Evolutionary conservation across 441 rosid genomes (phyloP), one percentile per base, ranked within the genome.

Genomic region (Mallotus repandus): DNA sequence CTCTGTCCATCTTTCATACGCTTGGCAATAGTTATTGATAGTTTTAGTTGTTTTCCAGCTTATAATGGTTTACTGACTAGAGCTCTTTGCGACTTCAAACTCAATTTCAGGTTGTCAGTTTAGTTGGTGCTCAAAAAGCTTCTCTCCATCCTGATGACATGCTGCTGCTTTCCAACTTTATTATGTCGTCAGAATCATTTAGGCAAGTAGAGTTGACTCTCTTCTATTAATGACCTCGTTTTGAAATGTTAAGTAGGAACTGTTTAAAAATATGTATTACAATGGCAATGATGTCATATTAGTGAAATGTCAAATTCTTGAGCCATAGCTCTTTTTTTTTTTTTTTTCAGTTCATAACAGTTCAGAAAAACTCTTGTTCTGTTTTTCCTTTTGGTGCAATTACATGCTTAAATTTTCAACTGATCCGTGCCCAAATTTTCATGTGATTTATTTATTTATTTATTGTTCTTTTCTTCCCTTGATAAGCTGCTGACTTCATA

Each of bases 141-240:
- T 96, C 98, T 69, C 92, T 96, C 69, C 98, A 89, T 86, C 97
- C 99, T 2, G 96, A 96, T 84, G 99, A 96, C 77, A 85, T 93
- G 89, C 82, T 93, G 74, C 87, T 96, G 69, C 97, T 96, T 84
- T 85, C 98, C 48, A 96, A 96, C 82, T 93, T 91, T 71, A 91
- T 96, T 49, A 87, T 85, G 86, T 85, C 98, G 4, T 91, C 98
- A 56, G 99, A 96, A 77, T 93, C 99, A 82, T 92, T 93, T 84
- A 89, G 97, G 98, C 81, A 86, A 86, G 88, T 78, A n/a, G 43
- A 81, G 57, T 69, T 60, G 8, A 66, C 73, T 62, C 68, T 63
- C 45, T 53, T 21, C 9, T 60, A 58, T 54, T 25, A 22, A 66
- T 18, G 0, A 62, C 70, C n/a, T 16, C 32, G 7, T 43, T 56